Conservation (phyloP, 768 basidiomycete genomes). For the Trametes punicea region DNA sequence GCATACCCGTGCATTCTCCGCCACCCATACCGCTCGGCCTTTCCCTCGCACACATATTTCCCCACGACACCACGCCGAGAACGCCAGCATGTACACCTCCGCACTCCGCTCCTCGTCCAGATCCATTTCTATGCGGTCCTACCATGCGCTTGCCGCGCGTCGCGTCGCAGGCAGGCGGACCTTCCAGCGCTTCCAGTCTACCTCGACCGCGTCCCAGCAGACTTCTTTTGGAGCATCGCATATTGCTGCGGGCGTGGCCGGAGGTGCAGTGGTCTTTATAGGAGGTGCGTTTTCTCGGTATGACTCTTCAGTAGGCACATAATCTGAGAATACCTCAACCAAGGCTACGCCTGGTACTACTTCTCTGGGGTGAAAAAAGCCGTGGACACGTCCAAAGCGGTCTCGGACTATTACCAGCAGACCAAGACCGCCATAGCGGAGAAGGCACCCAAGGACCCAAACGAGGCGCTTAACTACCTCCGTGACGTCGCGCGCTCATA, state of each 20-base stretch:
- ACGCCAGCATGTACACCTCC: constrained; percentile 5
- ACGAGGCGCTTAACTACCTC: constrained; percentile 36
- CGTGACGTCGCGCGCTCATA: constrained; percentile 41
- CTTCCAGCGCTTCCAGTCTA: constrained; percentile 26
- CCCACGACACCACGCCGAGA: background rate
- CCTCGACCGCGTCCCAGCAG: background rate
- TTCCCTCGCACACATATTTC: background rate
- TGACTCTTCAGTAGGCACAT: background rate
- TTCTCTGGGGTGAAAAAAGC: constrained; percentile 37
- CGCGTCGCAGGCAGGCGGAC: constrained; percentile 22
- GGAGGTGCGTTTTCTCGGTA: constrained; percentile 23
- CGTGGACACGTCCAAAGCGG: constrained; percentile 34
- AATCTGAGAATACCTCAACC: background rate
- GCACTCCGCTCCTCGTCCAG: constrained; percentile 3
- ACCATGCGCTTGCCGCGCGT: constrained; percentile 12
- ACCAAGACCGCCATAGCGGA: constrained; percentile 27
- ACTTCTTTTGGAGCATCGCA: constrained; percentile 20
- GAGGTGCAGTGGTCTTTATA: constrained; percentile 29
- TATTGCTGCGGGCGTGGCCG: constrained; percentile 30
- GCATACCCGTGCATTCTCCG: background rate
- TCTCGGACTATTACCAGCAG: constrained; percentile 25
- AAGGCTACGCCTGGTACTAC: constrained; percentile 38
- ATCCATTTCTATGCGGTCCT: background rate
- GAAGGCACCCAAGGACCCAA: constrained; percentile 29
- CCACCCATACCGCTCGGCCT: background rate